Base-by-base conservation (phyloP, 345 rosid genomes). In the Atalantia buxifolia region DNA sequence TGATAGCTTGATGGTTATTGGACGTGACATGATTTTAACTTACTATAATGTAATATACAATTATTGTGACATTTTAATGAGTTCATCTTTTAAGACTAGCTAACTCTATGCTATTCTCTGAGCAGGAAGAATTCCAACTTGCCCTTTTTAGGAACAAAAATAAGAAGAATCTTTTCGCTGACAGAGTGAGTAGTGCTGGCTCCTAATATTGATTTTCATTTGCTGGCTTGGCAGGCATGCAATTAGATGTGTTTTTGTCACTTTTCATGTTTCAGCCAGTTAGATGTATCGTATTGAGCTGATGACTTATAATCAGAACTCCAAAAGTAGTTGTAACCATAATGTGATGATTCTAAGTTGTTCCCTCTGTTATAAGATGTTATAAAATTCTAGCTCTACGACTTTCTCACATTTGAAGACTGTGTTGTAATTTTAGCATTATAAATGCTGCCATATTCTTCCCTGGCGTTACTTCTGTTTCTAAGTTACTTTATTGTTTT, bases 51-150 rank as follows among this genome's bases (percentile, higher is more conserved):
- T 56, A 6, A 55, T 7, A 33, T 33, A 19, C 2, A 31, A 21
- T 33, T 33, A 65, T 18, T 16, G 3, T 30, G 36, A 12, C 50
- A 27, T 77, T 45, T 63, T 19, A 30, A 4, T 10, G 8, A 24
- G 55, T 25, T 60, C 30, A 61, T 66, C 31, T 31, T 55, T n/a
- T 42, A 72, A 19, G 25, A 36, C 73, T 66, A 55, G 56, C 70
- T 27, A 62, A 35, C 24, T 72, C 19, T 16, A n/a, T 75, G 30
- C 48, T 79, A 38, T 72, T 63, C 61, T 77, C 5, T 76, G 53
- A 72, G 61, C 86, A 96, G 98, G 97, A 93, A 84, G 99, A 96
- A 69, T 89, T 96, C 78, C 97, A 93, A 81, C 86, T 96, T 66
- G 99, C 99, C 57, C 92, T 96, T 36, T 91, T 96, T 85, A 89